Base-by-base conservation (phyloP, 352 stramenopile species). In the Globisporangium spiculum region DNA sequence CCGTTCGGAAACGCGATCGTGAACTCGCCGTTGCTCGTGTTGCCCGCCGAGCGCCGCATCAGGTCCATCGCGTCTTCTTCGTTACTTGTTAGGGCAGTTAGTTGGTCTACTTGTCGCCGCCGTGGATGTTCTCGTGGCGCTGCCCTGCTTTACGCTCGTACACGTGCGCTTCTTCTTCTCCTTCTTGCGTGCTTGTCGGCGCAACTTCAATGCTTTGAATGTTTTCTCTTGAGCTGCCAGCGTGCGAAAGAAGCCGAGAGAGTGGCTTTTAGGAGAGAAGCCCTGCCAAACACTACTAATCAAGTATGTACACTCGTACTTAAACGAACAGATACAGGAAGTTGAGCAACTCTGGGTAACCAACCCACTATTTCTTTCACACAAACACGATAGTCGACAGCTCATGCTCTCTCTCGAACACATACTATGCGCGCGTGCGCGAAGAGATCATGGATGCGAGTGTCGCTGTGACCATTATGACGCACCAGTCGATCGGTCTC, bases 401-500 rank as follows among this genome's bases (percentile, higher is more conserved):
- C 27, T 32, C 27, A 32, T 32, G 27, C 27, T 70, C 48, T 16
- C 58, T 84, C 22, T 94, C 82, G 12, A 96, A 96, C 70, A 94
- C 88, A 34, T 85, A 83, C 69, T 96, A 94, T 65, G 86, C 86
- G 55, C 88, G 88, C 41, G 87, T 94, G 27, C 27, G 27, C 61
- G 85, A 96, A 74, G 88, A 96, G 75, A 83, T 94, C 66, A 91
- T 83, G 24, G 88, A 96, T 63, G 84, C 77, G 36, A 88, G 75
- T 69, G 67, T 93, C 41, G 88, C 88, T 1, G 86, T 94, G 44
- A 96, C 86, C 44, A 80, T 96, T 73, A 94, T 96, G 86, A 86
- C 89, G 6, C 88, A 96, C 65, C 88, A 95, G 75, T 95, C 87
- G 34, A 97, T 97, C 30, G 89, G 89, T 6, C 75, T 95, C 46